These are phyloP conservation scores for Kodamaea kaohsiungensis DNA, from an alignment of 805 yeast genomes.

Conservation along the genomic window DNA sequence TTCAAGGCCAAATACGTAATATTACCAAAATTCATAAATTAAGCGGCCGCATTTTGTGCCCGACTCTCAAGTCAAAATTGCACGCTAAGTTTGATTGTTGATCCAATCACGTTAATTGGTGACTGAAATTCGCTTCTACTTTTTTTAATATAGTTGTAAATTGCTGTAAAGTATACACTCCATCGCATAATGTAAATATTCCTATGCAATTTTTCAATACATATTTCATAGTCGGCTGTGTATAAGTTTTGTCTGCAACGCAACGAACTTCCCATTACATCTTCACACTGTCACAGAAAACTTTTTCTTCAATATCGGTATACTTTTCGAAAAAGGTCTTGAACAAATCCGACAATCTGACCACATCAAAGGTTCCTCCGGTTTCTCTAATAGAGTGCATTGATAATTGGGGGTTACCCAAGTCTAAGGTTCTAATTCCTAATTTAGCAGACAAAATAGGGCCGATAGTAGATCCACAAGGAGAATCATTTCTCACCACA, in stretches of 20 bases:
- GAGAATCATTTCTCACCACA: constrained; percentile 90
- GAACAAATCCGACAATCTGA: constrained; percentile 60
- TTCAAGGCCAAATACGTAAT: neutral
- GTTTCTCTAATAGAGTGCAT: constrained; percentile 96
- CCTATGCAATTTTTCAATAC: neutral
- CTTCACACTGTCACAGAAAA: constrained; percentile 25
- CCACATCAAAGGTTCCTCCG: constrained; percentile 77
- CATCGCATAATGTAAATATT: neutral
- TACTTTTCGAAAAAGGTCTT: constrained; percentile 54
- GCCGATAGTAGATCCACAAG: constrained; percentile 97
- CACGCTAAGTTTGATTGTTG: neutral
- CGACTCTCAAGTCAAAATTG: neutral
- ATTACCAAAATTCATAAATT: neutral
- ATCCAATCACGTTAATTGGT: neutral
- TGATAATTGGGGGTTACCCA: constrained; percentile 89
- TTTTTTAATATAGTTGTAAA: neutral
- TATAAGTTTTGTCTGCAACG: neutral
- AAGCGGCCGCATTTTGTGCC: neutral
- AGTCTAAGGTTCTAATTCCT: constrained; percentile 83
- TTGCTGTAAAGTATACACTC: neutral
- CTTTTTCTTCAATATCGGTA: constrained; percentile 27
- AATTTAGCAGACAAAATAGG: constrained; percentile 86
- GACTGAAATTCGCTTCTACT: neutral
- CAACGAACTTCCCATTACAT: constrained; percentile 3
- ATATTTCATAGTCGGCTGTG: neutral